These are phyloP conservation scores for Kalmusia sp. DNA, from an alignment of 2,329 filamentous ascomycete species.

Conservation along the genomic window DNA sequence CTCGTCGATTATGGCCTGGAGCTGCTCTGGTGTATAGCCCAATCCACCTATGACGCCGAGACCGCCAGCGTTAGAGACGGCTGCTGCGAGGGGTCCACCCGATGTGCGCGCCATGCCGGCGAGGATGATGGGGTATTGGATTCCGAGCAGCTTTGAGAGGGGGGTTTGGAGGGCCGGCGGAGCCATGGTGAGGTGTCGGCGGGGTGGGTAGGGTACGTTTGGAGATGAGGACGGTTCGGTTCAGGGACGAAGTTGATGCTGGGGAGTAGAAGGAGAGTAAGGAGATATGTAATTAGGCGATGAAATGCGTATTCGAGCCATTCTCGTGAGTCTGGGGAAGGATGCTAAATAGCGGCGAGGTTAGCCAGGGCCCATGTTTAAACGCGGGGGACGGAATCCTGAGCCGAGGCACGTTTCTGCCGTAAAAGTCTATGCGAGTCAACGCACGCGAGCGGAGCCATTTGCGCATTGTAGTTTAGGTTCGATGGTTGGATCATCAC, in stretches of 20 bases:
- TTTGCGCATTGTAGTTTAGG: no score
- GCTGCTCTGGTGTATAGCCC: constrained; percentile 66
- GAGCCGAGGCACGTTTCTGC: constrained; percentile 26
- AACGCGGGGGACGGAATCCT: constrained; percentile 24
- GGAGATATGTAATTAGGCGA: constrained; percentile 1
- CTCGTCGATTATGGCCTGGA: constrained; percentile 82
- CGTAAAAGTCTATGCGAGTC: neutral
- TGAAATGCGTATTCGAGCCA: constrained; percentile 15
- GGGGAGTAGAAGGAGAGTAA: neutral
- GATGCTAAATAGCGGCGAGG: constrained; percentile 34
- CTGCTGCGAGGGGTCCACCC: constrained; percentile 48
- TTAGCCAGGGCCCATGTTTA: constrained; percentile 18
- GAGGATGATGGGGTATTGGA: constrained; percentile 87
- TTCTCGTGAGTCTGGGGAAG: constrained; percentile 29
- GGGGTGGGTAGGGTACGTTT: neutral
- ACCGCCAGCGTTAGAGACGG: constrained; percentile 79
- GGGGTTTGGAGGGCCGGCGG: constrained; percentile 45
- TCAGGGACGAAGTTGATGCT: neutral
- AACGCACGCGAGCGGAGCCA: neutral
- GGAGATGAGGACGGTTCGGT: neutral
- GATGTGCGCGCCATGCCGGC: constrained; percentile 88
- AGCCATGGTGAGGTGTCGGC: constrained; percentile 32
- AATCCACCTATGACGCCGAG: constrained; percentile 65
- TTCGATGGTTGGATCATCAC: no score
- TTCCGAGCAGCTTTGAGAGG: constrained; percentile 69